Percentiles rank a stretch among this genome's conserved stretches.
These are phyloP conservation scores for Eucalyptus leucophloia DNA, from an alignment of 345 rosid genomes.

Conservation along the genomic window DNA sequence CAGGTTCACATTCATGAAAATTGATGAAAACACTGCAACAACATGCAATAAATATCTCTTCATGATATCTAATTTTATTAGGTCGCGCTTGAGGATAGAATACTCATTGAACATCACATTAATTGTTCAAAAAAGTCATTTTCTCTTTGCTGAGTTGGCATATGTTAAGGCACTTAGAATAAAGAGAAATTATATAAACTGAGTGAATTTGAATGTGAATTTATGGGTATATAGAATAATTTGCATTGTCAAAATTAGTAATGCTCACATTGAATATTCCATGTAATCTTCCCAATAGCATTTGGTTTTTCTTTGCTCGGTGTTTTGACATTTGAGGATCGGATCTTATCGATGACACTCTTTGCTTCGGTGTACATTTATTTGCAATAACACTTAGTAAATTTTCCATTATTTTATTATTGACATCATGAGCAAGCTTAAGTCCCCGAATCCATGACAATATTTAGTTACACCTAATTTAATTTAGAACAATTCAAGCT, in stretches of 20 bases:
- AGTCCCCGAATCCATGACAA: background rate
- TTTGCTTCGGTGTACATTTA: background rate
- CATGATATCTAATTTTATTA: background rate
- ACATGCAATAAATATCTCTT: background rate
- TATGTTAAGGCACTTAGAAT: fast-evolving
- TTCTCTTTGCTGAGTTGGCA: background rate
- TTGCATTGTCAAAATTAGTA: background rate
- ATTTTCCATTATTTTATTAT: background rate
- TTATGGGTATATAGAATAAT: background rate
- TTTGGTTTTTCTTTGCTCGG: background rate
- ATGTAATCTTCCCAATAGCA: background rate
- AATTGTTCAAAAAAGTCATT: background rate
- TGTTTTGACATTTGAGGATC: too few species aligned
- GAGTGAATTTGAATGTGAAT: background rate
- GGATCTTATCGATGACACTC: too few species aligned
- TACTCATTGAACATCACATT: background rate
- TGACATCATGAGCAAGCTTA: background rate
- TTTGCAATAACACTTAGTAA: background rate
- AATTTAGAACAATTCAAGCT: background rate
- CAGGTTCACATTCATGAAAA: background rate
- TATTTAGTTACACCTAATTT: background rate
- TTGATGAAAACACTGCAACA: background rate
- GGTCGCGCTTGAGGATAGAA: background rate
- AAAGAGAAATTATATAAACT: background rate
- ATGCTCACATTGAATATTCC: background rate